Base-by-base conservation (phyloP, 2,329 filamentous ascomycete species). In the Beauveria asiatica region DNA sequence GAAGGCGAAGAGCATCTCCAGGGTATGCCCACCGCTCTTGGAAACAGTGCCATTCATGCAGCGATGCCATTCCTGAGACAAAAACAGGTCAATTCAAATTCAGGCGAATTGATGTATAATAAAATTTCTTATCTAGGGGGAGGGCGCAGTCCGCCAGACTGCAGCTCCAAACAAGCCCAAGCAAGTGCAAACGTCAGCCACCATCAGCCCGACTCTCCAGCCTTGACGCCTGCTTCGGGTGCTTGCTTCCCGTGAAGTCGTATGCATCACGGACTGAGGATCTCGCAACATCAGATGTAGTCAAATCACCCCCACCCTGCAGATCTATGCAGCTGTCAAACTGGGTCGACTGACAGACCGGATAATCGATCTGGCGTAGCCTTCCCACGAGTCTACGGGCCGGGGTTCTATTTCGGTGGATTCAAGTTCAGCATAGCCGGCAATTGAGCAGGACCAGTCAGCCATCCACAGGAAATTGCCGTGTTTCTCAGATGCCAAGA, bases 21-120 rank as follows among this genome's bases (percentile, higher is more conserved):
- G 48, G 45, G 46, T 58, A 58, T 13, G 25, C 21, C n/a, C 37
- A n/a, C 33, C 17, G 7, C 33, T 37, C 21, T 21, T 51, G 39
- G 13, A 59, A 46, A 59, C 55, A 39, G 27, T 30, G 10, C 5
- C 11, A 42, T 52, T 59, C 56, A 59, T 59, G 57, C 48, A 52
- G 56, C 25, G 25, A 59, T 52, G 16, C 5, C n/a, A 21, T 33
- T 46, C n/a, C 27, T 42, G 37, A 37, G 27, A 48, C 46, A 10
- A 25, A 37, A 19, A 48, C 46, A 17, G 23, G 11, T 52, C 23
- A 23, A 41, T 23, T 16, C 9, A 33, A n/a, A 33, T 30, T 27
- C 10, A 39, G 11, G 33, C n/a, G 45, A 44, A 21, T 16, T 52
- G 48, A 41, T 39, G 48, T 37, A 11, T 19, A 51, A n/a, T 33